Evolutionary conservation across 495 filamentous ascomycete species (phyloP), one percentile per base, ranked within the genome.

Genomic region (Podospora fimiseda): DNA sequence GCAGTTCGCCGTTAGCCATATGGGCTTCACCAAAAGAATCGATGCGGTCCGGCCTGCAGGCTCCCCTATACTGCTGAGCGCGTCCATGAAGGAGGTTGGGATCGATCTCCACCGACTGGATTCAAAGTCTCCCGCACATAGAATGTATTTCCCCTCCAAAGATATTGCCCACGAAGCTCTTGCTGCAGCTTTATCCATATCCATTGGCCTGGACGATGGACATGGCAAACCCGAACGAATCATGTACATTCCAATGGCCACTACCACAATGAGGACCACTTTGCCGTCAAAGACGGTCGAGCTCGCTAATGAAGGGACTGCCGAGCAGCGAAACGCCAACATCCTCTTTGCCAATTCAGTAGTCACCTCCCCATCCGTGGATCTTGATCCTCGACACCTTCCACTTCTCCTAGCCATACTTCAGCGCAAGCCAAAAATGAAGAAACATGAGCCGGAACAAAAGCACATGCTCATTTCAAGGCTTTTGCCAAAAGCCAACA

Each of bases 151-250:
- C 67, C 90, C 90, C 13, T 83, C 86, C 9, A 83, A 86, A 48
- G 94, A 96, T 60, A 81, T 96, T 57, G 93, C 93, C 16, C 93
- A 99, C 64, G 91, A 99, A 74, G 93, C 93, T 19, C 77, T 99
- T 40, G 76, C 94, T 23, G 90, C 93, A 15, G 93, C 89, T 4
- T 85, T 96, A 18, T 94, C 93, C 4, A 85, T 97, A 33, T 91
- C 91, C 2, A 77, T 96, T 51, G 93, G 89, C 52, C 74, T 99
- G 41, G 90, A 95, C 60, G 89, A 96, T 68, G 88, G 89, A 21
- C 78, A 83, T 14, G 87, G 86, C 9, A 88, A 88, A 65, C 83
- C 86, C 0, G 88, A 96, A 63, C 84, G 90, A 56, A 79, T 99
- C 49, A 74, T 94, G 14, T 97, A 97, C 66, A 83, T 99, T 23